Conservation (phyloP, 257 asterid genomes). For the Solanum piurae region DNA sequence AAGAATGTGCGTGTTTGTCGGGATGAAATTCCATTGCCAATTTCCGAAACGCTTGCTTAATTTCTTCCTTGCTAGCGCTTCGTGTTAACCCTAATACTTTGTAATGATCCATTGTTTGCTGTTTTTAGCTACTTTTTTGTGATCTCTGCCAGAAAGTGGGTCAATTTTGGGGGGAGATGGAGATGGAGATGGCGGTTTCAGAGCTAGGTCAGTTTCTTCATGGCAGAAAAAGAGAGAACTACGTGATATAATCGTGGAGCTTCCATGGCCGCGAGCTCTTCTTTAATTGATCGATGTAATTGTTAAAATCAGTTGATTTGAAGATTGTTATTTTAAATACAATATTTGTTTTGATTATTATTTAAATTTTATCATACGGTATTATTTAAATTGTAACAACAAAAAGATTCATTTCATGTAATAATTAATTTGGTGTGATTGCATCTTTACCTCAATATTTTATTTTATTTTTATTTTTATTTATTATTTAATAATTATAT, state of each 20-base stretch:
- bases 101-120: conserved; percentile 59
- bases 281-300: neutral
- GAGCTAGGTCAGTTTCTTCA: neutral
- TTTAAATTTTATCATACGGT: too few relatives aligned
- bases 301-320: neutral
- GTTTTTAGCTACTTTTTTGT: neutral
- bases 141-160: neutral
- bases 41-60: conserved; percentile 67
- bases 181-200: neutral
- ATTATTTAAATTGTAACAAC: fast-evolving
- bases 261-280: neutral
- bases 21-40: conserved; percentile 87
- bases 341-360: too few relatives aligned
- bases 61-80: conserved; percentile 74
- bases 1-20: conserved; percentile 70
- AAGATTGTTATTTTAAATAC: neutral
- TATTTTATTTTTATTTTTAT: too few relatives aligned
- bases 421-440: too few relatives aligned
- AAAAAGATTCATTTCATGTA: too few relatives aligned
- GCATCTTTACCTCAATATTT: too few relatives aligned
- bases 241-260: neutral
- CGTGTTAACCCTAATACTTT: conserved; percentile 42
- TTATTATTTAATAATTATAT: too few relatives aligned
- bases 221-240: neutral
- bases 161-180: neutral